phyloP scores from a whole-genome alignment of 2,329 filamentous ascomycete genomes.

The Ascochyta lentis region DNA sequence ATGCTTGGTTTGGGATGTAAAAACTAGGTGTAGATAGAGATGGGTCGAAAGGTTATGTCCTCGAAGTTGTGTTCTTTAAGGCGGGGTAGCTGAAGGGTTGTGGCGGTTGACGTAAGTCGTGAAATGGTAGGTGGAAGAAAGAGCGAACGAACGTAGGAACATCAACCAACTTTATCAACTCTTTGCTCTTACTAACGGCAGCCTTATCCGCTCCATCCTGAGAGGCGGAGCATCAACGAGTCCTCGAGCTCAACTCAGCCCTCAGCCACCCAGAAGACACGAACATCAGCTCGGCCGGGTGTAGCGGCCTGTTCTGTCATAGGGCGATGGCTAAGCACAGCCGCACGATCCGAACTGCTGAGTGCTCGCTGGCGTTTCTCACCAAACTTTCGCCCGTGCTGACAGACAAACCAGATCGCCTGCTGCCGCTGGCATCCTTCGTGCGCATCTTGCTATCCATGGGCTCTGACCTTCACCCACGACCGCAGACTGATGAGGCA shows the following conservation, averaged over 20 bases:
- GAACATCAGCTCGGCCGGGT: conserved; percentile 23
- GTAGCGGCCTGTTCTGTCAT: conserved; percentile 25
- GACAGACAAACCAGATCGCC: background rate
- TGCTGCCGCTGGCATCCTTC: conserved; percentile 2
- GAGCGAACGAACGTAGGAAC: conserved; percentile 22
- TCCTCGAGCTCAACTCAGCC: conserved; percentile 40
- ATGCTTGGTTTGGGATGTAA: conserved; percentile 41
- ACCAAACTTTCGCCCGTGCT: background rate
- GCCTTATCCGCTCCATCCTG: conserved; percentile 22
- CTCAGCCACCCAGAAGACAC: conserved; percentile 26
- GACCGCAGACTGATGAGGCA: background rate
- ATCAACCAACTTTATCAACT: conserved; percentile 25
- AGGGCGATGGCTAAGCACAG: conserved; percentile 9
- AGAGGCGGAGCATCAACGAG: conserved; percentile 41
- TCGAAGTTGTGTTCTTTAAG: background rate
- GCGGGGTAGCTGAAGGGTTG: conserved; percentile 14
- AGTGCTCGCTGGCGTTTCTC: background rate
- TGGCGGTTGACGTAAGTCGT: conserved; percentile 16
- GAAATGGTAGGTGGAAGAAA: conserved; percentile 1
- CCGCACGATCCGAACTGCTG: conserved; percentile 15
- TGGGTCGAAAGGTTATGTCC: background rate
- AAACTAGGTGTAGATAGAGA: background rate
- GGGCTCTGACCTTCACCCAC: background rate
- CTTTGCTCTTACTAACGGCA: conserved; percentile 26
- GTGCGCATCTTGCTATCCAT: background rate